phyloP scores from a whole-genome alignment of 345 rosid genomes.

The Bruguiera parviflora region DNA sequence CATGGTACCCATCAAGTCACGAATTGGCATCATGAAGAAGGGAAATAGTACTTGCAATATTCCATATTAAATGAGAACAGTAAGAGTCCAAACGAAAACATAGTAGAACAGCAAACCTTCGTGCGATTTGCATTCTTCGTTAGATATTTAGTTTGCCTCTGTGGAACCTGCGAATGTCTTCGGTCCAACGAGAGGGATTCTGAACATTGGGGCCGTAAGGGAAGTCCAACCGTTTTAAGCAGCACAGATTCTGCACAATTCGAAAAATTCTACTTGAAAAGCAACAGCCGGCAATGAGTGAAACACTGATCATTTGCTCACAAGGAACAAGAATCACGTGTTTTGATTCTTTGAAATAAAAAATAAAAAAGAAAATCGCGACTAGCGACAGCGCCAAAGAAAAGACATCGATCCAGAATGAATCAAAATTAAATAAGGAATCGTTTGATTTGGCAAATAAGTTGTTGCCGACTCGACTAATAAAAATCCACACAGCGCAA shows the following conservation, averaged over 20 bases:
- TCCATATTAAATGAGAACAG: not conserved
- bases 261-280: not conserved
- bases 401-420: too few species aligned
- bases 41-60: conserved; percentile 1
- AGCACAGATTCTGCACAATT: conserved; percentile 32
- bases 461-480: too few species aligned
- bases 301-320: too few species aligned
- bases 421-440: too few species aligned
- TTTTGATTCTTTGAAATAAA: too few species aligned
- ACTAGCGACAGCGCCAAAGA: too few species aligned
- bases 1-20: not conserved
- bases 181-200: conserved; percentile 28
- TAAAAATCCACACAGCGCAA: too few species aligned
- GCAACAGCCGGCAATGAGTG: too few species aligned
- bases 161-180: conserved; percentile 21
- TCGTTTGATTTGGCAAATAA: too few species aligned
- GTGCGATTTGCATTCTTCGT: conserved; percentile 8
- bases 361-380: too few species aligned
- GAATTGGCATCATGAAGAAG: not conserved
- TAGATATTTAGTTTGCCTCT: conserved; percentile 2
- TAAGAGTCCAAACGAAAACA: not conserved
- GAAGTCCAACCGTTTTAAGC: conserved; percentile 32
- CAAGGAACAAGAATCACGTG: too few species aligned
- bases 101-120: conserved; percentile 23
- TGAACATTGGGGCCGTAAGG: conserved; percentile 26